Evolutionary conservation across 2,329 filamentous ascomycete genomes (phyloP).

Genomic region (Coleophoma crateriformis): DNA sequence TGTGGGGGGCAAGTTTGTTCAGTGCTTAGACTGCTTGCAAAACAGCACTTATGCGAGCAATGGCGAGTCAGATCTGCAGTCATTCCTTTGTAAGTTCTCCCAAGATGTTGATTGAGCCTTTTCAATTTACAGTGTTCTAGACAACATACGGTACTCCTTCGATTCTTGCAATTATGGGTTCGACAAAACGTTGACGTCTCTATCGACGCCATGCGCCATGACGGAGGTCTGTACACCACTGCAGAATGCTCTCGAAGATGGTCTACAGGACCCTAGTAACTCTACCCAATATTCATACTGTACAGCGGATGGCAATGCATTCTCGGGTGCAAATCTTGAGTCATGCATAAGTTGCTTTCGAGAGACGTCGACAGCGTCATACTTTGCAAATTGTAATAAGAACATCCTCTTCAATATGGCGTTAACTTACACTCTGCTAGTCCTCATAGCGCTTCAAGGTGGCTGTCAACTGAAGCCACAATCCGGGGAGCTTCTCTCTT

Average conservation of each 20-base stretch:
- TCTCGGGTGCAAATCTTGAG: slow-evolving; percentile 5
- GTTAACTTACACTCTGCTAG: slow-evolving; percentile 7
- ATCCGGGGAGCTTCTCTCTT: slow-evolving; percentile 12
- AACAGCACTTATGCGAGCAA: slow-evolving; percentile 17
- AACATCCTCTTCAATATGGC: not conserved
- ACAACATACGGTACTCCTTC: slow-evolving; percentile 24
- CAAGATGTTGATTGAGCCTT: not conserved
- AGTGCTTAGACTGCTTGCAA: slow-evolving; percentile 23
- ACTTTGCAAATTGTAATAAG: slow-evolving; percentile 15
- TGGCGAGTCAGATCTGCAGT: slow-evolving; percentile 20
- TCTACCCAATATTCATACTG: slow-evolving; percentile 21
- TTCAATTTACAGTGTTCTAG: slow-evolving; percentile 9
- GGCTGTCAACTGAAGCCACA: slow-evolving; percentile 20
- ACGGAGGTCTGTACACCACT: slow-evolving; percentile 17
- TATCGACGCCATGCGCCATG: slow-evolving; percentile 18
- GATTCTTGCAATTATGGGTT: slow-evolving; percentile 20
- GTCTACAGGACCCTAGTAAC: slow-evolving; percentile 13
- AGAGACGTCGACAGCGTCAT: slow-evolving; percentile 3
- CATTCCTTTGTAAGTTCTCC: slow-evolving; percentile 22
- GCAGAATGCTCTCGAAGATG: slow-evolving; percentile 15
- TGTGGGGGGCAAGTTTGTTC: slow-evolving; percentile 18
- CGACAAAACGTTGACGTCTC: slow-evolving; percentile 14
- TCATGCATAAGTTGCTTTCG: slow-evolving; percentile 12
- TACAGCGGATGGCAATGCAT: slow-evolving; percentile 10
- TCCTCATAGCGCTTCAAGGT: slow-evolving; percentile 19